Evolutionary conservation across 345 rosid genomes (phyloP), one percentile per base, ranked within the genome.

Genomic region (Boechera stricta): DNA sequence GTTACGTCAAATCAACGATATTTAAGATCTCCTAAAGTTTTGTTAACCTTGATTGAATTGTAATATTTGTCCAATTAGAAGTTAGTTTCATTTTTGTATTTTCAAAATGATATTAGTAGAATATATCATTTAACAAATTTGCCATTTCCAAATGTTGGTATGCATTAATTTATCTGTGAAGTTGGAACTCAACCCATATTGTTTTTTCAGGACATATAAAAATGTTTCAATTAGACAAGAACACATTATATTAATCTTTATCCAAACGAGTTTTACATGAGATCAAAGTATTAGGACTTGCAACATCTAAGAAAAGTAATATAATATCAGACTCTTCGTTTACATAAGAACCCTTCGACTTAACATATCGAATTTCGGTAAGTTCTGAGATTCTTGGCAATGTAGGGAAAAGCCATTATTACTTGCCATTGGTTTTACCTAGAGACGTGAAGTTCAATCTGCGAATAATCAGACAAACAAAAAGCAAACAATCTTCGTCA

Each of bases 391-490:
- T 32, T 69, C 64, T 76, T 41, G 64, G 26, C 41, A 9, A 18
- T 41, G 64, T 61, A 21, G 10, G 57, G 64, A 24, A 54, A 51
- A 0, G 3, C n/a, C 64, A 45, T 56, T 45, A 55, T 71, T 64
- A 71, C 68, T 78, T 78, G 65, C 78, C 81, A 29, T 60, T 72
- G 49, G 74, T 67, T 81, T 91, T 92, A 72, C 87, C 91, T 44
- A 88, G 69, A 47, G 97, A 87, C 29, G 96, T 95, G 72, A 95
- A 89, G 82, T 57, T 92, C 86, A 92, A 77, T 84, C 99, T 95
- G 87, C 81, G 1, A 64, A 62, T 52, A 59, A 68, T 15, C 58
- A 74, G 21, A 80, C 51, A 79, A 24, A 39, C 64, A 58, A 64
- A 55, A 55, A 16, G 11, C 32, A 63, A 44, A 49, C 59, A 64